Evolutionary conservation across 2,329 filamentous ascomycete genomes (phyloP), one percentile per base, ranked within the genome.

Genomic region (Fusarium ambrosium): DNA sequence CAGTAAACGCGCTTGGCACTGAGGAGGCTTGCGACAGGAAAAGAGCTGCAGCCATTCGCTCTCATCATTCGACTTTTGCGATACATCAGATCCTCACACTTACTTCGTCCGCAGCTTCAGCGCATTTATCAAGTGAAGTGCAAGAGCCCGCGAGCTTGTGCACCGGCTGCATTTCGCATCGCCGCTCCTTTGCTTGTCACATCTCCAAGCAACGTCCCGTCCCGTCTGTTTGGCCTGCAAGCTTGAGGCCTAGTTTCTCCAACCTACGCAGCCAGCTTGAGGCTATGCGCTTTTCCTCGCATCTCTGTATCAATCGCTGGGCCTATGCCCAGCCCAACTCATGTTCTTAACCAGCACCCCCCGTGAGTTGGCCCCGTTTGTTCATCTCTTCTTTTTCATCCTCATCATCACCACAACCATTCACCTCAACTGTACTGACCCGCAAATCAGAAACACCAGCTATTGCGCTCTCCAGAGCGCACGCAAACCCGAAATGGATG

Each of bases 401-500:
- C 36, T 45, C 27, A n/a, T 24, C 18, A 16, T 24, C 18, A 22
- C 60, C 18, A 22, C 60, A 13, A 27, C 22, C n/a, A 11, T 13
- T 32, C 16, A 37, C 34, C 6, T 27, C 14, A n/a, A 18, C 10
- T 34, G 24, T 18, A 32, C 53, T 63, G 64, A 72, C 36, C 43
- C 34, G 16, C 24, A 18, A 59, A 59, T 18, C 32, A 71, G 72
- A 63, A 53, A 59, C 39, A 14, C 20, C 27, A 20, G 60, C 43
- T 55, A 53, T 48, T 62, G 67, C 68, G 48, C 53, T 62, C 37
- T 10, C 29, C 18, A 56, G 43, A 60, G 61, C 55, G 63, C 53
- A 39, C 37, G 24, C 51, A 62, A 45, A 41, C 24, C 39, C 68
- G 71, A 53, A 62, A 82, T 83, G 82, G 80, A 79, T 32, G 74